phyloP scores from a whole-genome alignment of 331 rosid species.

The Acacia pycnantha region DNA sequence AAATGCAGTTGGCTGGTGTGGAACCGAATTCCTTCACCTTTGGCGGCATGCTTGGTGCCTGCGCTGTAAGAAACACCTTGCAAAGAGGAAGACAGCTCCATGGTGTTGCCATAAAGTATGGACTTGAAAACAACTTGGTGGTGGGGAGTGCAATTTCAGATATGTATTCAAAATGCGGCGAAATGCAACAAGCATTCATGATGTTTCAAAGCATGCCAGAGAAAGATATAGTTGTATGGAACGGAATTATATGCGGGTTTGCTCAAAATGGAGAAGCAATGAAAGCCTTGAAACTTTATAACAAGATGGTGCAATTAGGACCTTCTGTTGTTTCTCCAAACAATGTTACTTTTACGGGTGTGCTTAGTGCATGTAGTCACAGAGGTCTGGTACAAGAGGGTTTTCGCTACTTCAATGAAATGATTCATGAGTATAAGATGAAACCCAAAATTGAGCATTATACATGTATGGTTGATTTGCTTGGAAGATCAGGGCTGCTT shows the following conservation, averaged over 20 bases:
- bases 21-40: constrained; percentile 14
- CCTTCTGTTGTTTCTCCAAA: constrained; percentile 4
- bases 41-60: not conserved
- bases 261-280: constrained; percentile 22
- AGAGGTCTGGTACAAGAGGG: constrained; percentile 16
- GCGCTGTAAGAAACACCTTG: not conserved
- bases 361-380: constrained; percentile 17
- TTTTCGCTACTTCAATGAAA: constrained; percentile 2
- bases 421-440: constrained; percentile 20
- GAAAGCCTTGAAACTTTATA: constrained; percentile 9
- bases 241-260: constrained; percentile 19
- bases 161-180: constrained; percentile 20
- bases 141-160: constrained; percentile 10
- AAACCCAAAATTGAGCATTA: constrained; percentile 20
- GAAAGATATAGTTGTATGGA: constrained; percentile 12
- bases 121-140: not conserved
- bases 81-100: constrained; percentile 20
- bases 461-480: constrained; percentile 23
- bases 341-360: not conserved
- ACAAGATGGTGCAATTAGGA: not conserved
- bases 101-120: constrained; percentile 1
- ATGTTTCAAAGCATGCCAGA: constrained; percentile 11
- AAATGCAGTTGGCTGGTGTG: constrained; percentile 20
- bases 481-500: constrained; percentile 11
- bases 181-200: constrained; percentile 2